phyloP scores from a whole-genome alignment of 352 stramenopile genomes.

The Pseudoperonospora humuli region DNA sequence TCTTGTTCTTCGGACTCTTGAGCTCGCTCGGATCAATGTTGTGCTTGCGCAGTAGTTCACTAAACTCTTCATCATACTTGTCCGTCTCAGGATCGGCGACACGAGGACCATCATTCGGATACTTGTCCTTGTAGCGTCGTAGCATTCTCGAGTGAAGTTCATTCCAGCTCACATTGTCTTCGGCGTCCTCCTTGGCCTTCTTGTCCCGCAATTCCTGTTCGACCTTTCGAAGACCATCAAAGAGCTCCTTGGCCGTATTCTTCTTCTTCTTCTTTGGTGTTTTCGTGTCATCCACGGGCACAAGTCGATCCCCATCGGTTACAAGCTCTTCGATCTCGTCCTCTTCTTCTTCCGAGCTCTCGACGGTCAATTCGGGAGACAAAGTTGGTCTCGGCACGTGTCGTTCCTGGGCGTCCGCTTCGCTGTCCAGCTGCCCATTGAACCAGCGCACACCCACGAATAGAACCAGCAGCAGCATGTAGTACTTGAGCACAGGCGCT shows the following conservation, averaged over 20 bases:
- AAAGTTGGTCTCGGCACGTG: slow-evolving; percentile 34
- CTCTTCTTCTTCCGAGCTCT: slow-evolving; percentile 45
- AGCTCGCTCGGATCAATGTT: slow-evolving; percentile 60
- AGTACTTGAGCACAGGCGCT: slow-evolving; percentile 73
- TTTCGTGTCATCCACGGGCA: slow-evolving; percentile 21
- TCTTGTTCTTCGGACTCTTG: slow-evolving; percentile 33
- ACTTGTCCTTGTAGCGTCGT: slow-evolving; percentile 73
- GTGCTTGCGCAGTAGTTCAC: slow-evolving; percentile 70
- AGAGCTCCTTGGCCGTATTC: slow-evolving; percentile 45
- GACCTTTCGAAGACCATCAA: slow-evolving; percentile 68
- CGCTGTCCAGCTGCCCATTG: slow-evolving; percentile 48
- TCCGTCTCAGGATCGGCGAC: slow-evolving; percentile 40
- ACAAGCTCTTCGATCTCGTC: slow-evolving; percentile 66
- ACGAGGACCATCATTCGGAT: slow-evolving; percentile 48
- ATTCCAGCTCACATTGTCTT: slow-evolving; percentile 70
- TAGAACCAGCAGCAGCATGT: slow-evolving; percentile 46
- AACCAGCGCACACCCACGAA: slow-evolving; percentile 54
- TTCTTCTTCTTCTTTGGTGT: slow-evolving; percentile 30
- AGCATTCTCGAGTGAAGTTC: slow-evolving; percentile 67
- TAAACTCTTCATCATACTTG: slow-evolving; percentile 81
- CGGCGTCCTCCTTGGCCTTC: slow-evolving; percentile 36
- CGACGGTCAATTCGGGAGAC: slow-evolving; percentile 39
- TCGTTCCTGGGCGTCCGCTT: slow-evolving; percentile 34
- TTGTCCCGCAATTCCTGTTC: slow-evolving; percentile 61
- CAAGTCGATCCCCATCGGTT: slow-evolving; percentile 45